These are phyloP conservation scores for Ephemerocybe angulata DNA, from an alignment of 768 basidiomycete species.

Conservation along the genomic window DNA sequence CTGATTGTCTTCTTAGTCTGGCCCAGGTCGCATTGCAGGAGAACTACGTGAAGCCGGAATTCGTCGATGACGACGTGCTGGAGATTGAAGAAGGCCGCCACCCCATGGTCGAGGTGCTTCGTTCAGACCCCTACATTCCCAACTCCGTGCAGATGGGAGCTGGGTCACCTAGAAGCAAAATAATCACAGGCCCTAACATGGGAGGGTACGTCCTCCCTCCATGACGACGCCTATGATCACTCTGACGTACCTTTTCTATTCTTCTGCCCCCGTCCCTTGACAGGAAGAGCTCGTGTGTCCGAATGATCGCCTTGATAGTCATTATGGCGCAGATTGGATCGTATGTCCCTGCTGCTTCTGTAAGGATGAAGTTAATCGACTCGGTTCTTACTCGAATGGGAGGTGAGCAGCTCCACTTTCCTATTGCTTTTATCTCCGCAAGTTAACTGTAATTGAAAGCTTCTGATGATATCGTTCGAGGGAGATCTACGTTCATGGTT, in stretches of 20 bases:
- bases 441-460: constrained; percentile 42
- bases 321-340: constrained; percentile 92
- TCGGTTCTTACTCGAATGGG: constrained; percentile 89
- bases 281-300: constrained; percentile 83
- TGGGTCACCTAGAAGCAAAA: constrained; percentile 48
- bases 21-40: constrained; percentile 73
- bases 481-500: constrained; percentile 95
- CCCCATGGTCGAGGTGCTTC: constrained; percentile 84
- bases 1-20: constrained; percentile 85
- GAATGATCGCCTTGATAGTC: constrained; percentile 73
- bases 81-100: constrained; percentile 85
- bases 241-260: constrained; percentile 1
- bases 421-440: not conserved
- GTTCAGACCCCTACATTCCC: constrained; percentile 80
- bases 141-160: constrained; percentile 71
- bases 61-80: constrained; percentile 62
- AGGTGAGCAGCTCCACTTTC: constrained; percentile 40
- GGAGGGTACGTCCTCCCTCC: constrained; percentile 46
- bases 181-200: constrained; percentile 87
- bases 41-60: constrained; percentile 75
- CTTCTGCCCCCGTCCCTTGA: too few relatives aligned
- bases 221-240: not conserved
- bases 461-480: constrained; percentile 80
- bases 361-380: constrained; percentile 77
- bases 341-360: constrained; percentile 80